Conservation (phyloP, 768 basidiomycete species). For the Leccinum broughii region DNA sequence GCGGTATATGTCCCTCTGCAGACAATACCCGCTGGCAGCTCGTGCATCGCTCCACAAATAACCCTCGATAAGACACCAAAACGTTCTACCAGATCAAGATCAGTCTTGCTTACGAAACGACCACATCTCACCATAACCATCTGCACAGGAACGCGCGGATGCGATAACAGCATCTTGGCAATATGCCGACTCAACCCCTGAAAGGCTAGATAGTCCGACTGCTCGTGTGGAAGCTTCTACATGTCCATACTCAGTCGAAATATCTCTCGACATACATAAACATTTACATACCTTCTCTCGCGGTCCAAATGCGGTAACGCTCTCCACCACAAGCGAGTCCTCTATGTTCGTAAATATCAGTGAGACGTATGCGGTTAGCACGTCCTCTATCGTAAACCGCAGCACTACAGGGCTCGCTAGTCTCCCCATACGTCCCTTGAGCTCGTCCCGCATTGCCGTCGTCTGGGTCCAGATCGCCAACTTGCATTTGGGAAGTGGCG, state of each 20-base stretch:
- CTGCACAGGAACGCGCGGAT: constrained; percentile 54
- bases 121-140: constrained; percentile 46
- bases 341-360: constrained; percentile 39
- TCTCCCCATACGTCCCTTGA: constrained; percentile 6
- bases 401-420: constrained; percentile 40
- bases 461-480: constrained; percentile 59
- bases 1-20: constrained; percentile 68
- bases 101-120: not conserved
- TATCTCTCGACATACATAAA: not conserved
- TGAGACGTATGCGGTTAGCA: constrained; percentile 64
- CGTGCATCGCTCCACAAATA: constrained; percentile 63
- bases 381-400: constrained; percentile 63
- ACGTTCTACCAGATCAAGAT: constrained; percentile 39
- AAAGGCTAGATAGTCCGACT: constrained; percentile 66
- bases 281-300: constrained; percentile 56
- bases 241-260: not conserved
- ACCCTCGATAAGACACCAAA: constrained; percentile 53
- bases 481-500: constrained; percentile 29
- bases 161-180: constrained; percentile 54
- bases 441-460: constrained; percentile 12
- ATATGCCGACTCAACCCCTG: constrained; percentile 68
- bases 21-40: constrained; percentile 67
- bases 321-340: constrained; percentile 54
- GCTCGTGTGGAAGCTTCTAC: constrained; percentile 67
- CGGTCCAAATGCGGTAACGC: constrained; percentile 68